Conservation (phyloP, 306 rosid species). For the Trichosanthes truncata region DNA sequence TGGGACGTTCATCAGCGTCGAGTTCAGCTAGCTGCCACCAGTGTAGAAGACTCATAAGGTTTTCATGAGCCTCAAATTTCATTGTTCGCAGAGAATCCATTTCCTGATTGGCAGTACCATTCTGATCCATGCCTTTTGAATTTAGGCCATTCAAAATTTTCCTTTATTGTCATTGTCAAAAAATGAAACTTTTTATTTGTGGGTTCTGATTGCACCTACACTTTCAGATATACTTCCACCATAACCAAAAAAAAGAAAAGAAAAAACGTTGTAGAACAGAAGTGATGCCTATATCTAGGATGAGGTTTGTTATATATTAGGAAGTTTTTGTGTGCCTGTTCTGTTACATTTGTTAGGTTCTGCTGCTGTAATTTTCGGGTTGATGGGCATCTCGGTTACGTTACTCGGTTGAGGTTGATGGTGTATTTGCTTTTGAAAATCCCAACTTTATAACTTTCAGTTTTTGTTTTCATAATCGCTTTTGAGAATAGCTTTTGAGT, state of each 20-base stretch:
- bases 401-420: neutral
- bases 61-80: slow-evolving; percentile 13
- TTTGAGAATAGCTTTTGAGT: neutral
- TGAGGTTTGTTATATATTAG: neutral
- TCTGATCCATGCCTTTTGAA: slow-evolving; percentile 15
- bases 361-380: neutral
- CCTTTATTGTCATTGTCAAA: slow-evolving; percentile 11
- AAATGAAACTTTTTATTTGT: neutral
- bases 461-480: neutral
- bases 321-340: neutral
- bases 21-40: slow-evolving; percentile 33
- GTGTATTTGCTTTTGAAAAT: neutral
- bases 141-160: slow-evolving; percentile 19
- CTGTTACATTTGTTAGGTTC: neutral
- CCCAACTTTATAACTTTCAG: neutral
- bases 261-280: neutral
- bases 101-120: slow-evolving; percentile 26
- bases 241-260: neutral
- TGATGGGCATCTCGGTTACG: neutral
- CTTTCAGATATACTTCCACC: neutral
- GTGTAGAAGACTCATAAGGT: slow-evolving; percentile 30
- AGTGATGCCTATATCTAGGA: neutral
- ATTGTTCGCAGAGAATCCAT: slow-evolving; percentile 15
- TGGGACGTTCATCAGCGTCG: slow-evolving; percentile 93
- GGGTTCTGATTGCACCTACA: neutral